Evolutionary conservation across 2,329 filamentous ascomycete genomes (phyloP).

Genomic region (Talaromyces sp.): DNA sequence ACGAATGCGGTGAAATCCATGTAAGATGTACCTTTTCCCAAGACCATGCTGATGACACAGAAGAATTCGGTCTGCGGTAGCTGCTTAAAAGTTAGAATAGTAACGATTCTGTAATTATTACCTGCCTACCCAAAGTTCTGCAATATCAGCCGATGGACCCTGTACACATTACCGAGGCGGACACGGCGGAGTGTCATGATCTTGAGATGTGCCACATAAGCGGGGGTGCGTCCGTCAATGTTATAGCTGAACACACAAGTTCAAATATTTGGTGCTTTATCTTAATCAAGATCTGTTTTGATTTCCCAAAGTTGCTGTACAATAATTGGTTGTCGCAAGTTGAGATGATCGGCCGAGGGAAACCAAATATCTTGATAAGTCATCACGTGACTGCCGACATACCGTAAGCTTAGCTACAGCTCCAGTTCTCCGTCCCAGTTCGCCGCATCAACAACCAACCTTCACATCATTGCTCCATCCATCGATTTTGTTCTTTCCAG

Average conservation of each 20-base stretch:
- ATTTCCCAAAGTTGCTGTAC: background rate
- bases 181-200: slow-evolving; percentile 9
- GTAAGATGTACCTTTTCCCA: background rate
- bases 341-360: background rate
- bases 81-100: background rate
- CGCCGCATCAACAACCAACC: slow-evolving; percentile 14
- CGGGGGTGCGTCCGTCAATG: background rate
- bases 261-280: too few relatives aligned
- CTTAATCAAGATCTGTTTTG: background rate
- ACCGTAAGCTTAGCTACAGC: slow-evolving; percentile 9
- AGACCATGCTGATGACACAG: background rate
- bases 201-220: slow-evolving; percentile 2
- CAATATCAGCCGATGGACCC: slow-evolving; percentile 2
- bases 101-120: background rate
- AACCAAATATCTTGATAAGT: background rate
- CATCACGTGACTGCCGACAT: background rate
- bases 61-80: background rate
- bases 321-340: background rate
- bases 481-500: background rate
- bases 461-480: background rate
- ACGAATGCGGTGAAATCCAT: background rate
- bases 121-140: background rate
- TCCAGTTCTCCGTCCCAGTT: slow-evolving; percentile 6
- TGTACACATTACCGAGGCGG: background rate
- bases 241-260: background rate